Conservation (phyloP, 106 monocot species). For the Dendrobium officinale region DNA sequence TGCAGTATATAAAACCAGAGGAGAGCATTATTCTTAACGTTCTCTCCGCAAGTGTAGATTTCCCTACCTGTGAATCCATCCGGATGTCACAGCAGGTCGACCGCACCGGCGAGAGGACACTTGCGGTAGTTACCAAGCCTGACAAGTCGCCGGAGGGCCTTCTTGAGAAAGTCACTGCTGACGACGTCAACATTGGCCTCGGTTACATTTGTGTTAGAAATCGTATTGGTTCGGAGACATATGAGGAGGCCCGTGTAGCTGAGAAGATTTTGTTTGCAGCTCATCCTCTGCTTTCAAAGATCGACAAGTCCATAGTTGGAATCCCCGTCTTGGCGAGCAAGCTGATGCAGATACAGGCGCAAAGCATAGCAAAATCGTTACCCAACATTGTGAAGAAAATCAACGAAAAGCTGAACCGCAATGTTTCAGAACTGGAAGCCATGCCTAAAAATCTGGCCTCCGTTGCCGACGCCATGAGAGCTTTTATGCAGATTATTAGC, state of each 20-base stretch:
- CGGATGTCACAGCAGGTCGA: neutral
- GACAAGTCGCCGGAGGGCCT: constrained; percentile 12
- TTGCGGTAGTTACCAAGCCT: constrained; percentile 8
- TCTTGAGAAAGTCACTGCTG: constrained; percentile 40
- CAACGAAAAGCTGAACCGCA: constrained; percentile 30
- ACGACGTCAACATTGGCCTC: constrained; percentile 7
- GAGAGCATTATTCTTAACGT: constrained; percentile 15
- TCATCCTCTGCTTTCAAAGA: constrained; percentile 32
- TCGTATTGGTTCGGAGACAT: constrained; percentile 45
- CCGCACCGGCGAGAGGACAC: constrained; percentile 8
- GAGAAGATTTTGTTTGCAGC: constrained; percentile 28
- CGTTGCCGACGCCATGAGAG: constrained; percentile 26
- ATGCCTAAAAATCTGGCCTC: constrained; percentile 42
- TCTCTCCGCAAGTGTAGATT: neutral
- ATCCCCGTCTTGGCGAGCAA: constrained; percentile 32
- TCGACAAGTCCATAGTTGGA: constrained; percentile 41
- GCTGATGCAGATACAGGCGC: constrained; percentile 45
- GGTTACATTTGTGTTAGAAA: constrained; percentile 56
- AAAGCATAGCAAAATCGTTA: constrained; percentile 38
- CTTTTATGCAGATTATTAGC: constrained; percentile 28
- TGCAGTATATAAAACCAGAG: constrained; percentile 9
- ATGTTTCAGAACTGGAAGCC: constrained; percentile 21
- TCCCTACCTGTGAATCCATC: neutral
- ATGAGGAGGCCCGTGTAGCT: constrained; percentile 8
- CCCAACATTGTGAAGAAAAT: constrained; percentile 56